A percentile compares a stretch with the other conserved stretches of the same genome.
Conservation (phyloP, 805 yeast genomes). For the Candida orba region DNA sequence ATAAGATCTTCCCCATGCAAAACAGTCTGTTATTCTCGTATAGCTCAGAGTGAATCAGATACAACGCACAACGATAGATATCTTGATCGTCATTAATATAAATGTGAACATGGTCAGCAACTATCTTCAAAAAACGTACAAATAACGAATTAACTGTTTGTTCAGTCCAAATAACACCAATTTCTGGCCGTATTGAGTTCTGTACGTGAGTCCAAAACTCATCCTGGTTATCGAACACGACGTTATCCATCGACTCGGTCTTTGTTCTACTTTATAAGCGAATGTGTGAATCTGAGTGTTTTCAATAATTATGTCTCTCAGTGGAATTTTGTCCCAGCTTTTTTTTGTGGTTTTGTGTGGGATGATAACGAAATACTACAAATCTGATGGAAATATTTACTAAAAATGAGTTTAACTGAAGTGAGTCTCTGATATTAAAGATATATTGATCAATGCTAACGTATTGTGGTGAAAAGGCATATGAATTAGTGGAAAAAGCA, state of each 20-base stretch:
- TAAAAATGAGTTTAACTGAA: not conserved
- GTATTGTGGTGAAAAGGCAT: slow-evolving; percentile 29
- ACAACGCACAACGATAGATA: slow-evolving; percentile 29
- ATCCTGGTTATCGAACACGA: slow-evolving; percentile 10
- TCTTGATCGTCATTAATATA: slow-evolving; percentile 24
- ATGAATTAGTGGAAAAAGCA: slow-evolving; percentile 44
- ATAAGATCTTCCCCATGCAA: slow-evolving; percentile 42
- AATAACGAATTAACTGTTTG: slow-evolving; percentile 15
- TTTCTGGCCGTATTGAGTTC: slow-evolving; percentile 8
- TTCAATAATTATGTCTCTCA: too few species aligned
- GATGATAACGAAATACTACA: not conserved
- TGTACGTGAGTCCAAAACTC: slow-evolving; percentile 19
- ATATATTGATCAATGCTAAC: not conserved
- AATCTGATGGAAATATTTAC: not conserved
- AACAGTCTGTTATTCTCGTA: slow-evolving; percentile 35
- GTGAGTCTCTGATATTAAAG: not conserved
- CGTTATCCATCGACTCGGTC: slow-evolving; percentile 11
- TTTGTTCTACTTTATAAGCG: too few species aligned
- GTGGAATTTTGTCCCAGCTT: too few species aligned
- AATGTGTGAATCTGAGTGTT: too few species aligned
- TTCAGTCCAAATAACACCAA: slow-evolving; percentile 5
- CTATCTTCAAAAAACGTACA: slow-evolving; percentile 17
- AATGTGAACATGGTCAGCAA: slow-evolving; percentile 20
- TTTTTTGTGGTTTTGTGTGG: too few species aligned
- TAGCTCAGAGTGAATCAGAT: slow-evolving; percentile 26